phyloP scores from a whole-genome alignment of 2,329 filamentous ascomycete genomes.

The Fusarium nematophilum region DNA sequence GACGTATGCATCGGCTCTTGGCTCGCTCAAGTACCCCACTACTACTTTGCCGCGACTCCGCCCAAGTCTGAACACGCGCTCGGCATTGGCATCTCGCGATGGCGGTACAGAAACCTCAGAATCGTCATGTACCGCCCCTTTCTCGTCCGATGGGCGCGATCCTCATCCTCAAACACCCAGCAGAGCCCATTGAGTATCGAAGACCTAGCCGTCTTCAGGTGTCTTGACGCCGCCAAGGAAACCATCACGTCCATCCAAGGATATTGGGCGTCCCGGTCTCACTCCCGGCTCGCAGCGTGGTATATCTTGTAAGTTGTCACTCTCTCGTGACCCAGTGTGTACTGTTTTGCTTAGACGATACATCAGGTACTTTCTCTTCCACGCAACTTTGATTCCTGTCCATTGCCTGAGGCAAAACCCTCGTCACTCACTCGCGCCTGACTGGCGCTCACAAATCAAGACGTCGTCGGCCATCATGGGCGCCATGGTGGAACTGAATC shows the following conservation, averaged over 20 bases:
- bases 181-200: constrained; percentile 27
- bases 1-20: constrained; percentile 29
- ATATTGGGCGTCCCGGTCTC: constrained; percentile 22
- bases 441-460: constrained; percentile 32
- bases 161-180: constrained; percentile 7
- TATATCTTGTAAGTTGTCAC: constrained; percentile 23
- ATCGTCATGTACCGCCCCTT: constrained; percentile 33
- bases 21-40: constrained; percentile 27
- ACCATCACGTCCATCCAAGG: constrained; percentile 17
- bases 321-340: too few relatives aligned
- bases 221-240: constrained; percentile 26
- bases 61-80: constrained; percentile 20
- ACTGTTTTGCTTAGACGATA: too few relatives aligned
- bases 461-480: constrained; percentile 30
- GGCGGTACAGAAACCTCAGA: constrained; percentile 23
- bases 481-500: constrained; percentile 30
- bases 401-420: constrained; percentile 27
- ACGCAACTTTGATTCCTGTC: constrained; percentile 28
- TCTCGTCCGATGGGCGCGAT: constrained; percentile 25
- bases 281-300: constrained; percentile 25
- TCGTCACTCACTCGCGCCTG: constrained; percentile 14
- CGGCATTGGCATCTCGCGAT: constrained; percentile 23
- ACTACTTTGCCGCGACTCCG: constrained; percentile 5
- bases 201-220: constrained; percentile 23
- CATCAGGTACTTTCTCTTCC: constrained; percentile 31